Evolutionary conservation across 495 filamentous ascomycete species (phyloP), one percentile per base, ranked within the genome.

Genomic region (Xylaria curta): DNA sequence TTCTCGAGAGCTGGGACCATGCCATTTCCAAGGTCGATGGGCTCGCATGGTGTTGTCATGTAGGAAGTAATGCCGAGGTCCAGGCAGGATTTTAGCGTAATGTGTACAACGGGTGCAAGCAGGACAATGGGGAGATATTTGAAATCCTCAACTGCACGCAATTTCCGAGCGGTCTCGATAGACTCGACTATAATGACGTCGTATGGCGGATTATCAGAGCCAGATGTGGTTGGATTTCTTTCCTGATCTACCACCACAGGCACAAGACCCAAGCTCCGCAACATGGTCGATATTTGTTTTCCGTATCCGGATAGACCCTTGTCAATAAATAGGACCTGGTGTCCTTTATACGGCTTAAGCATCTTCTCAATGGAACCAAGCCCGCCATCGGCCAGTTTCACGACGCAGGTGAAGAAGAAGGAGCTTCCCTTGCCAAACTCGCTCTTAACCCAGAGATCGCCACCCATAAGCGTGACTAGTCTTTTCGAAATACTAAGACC

Each of bases 1-100:
- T 96, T 96, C 82, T 99, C 96, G 60, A 99, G 83, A 6, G 96
- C 96, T n/a, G 96, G 96, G 51, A 99, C 92, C 91, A 99, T 96
- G 72, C 95, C 94, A 78, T 99, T 99, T 51, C 95, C 97, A 67
- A 99, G 87, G 81, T 99, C 96, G 63, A 98, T 97, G 4, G 94
- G 89, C 72, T 95, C 87, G 81, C 96, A 99, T 44, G 96, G 96
- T 17, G 94, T 98, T 17, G 96, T 99, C 96, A 99, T 98, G 81
- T 98, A 98, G 58, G 94, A 97, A 28, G 94, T 96, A 75, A 99
- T 98, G 72, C 96, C 96, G 54, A 98, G 88, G 81, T 99, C 97
- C 61, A 99, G 86, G 54, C 96, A 95, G 24, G 94, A 94, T 83
- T 97, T 98, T 76, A 99, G 86, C 79, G 91, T 97, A 62, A 99